Base-by-base conservation (phyloP, 805 yeast species). In the Starmerella roubikii region DNA sequence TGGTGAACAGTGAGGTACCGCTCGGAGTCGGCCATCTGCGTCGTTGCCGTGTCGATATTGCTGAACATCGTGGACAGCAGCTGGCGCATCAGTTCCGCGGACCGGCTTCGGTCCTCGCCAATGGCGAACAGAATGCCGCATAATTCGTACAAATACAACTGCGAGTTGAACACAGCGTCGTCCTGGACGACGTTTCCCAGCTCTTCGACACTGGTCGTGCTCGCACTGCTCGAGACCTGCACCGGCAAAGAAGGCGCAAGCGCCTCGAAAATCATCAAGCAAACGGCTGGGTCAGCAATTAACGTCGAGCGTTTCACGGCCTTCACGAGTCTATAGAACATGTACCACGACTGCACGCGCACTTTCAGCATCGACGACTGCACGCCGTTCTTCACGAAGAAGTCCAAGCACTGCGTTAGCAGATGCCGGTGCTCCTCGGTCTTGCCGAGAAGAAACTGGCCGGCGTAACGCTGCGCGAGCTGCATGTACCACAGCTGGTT, bases 401-500 rank as follows among this genome's bases (percentile, higher is more conserved):
- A 69, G 49, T 81, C 80, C 41, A 88, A 64, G 16, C 84, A 72
- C 30, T 47, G 48, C 44, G 69, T 56, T 10, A 81, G 64, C 30
- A 80, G 62, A 22, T 56, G 43, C 55, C 61, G 52, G 62, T 69
- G 49, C 15, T 42, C 45, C 51, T 54, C 44, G 13, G 55, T 65
- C 18, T 34, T 24, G 17, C 37, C 44, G 10, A 34, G 37, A 12
- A 45, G 25, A 53, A 78, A 70, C 47, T 79, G 75, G 20, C 70
- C 62, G 49, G 81, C 76, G 53, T 84, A 91, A 53, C 83, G 79
- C 40, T 83, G 76, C 24, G 84, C 73, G 25, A 91, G 65, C 56
- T 91, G 97, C 65, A 91, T 84, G 49, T 81, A 83, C 34, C 71
- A 68, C 29, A 82, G 60, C 55, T 84, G 94, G 43, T 85, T 76